Base-by-base conservation (phyloP, 106 monocot genomes). In the Posidonia australis region DNA sequence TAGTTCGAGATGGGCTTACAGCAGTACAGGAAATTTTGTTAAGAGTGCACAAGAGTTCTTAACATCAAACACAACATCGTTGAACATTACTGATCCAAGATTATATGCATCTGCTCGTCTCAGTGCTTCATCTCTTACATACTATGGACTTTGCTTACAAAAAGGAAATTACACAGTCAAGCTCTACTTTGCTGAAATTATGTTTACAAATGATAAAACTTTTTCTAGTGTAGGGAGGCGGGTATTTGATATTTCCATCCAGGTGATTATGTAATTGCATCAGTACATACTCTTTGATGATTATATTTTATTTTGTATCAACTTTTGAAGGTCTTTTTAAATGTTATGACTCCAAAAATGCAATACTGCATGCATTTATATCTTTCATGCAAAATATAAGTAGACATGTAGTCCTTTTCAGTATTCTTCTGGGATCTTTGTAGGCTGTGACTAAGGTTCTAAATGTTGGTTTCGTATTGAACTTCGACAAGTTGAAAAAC, bases 111-210 rank as follows among this genome's bases (percentile, higher is more conserved):
- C 51, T 41, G 81, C 74, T 10, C 73, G 81, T 9, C 62, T 82
- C 25, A 63, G 27, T 62, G 77, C 81, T 44, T 13, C 67, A 41
- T 81, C 81, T 14, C 72, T 81, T 4, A 81, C 46, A 58, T 83
- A 83, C 44, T 78, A 76, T 58, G 83, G 79, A 25, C 73, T 83
- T 42, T 83, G 83, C 70, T 65, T 83, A 51, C 51, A 66, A 22
- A 74, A 69, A 23, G 83, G 83, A 36, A 28, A 51, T 14, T 83
- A 83, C 54, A 76, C 64, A 19, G 83, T 79, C 14, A 70, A 61
- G 1, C 83, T 83, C 21, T 72, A 73, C 43, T 83, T 83, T 70
- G 82, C 82, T 47, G 82, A 83, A 66, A 76, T 72, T 29, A 60
- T 68, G 5, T 76, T 83, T 55, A 72, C 62, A 7, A 49, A 70